Base-by-base conservation (phyloP, 495 filamentous ascomycete species). In the Aspergillus diversus region DNA sequence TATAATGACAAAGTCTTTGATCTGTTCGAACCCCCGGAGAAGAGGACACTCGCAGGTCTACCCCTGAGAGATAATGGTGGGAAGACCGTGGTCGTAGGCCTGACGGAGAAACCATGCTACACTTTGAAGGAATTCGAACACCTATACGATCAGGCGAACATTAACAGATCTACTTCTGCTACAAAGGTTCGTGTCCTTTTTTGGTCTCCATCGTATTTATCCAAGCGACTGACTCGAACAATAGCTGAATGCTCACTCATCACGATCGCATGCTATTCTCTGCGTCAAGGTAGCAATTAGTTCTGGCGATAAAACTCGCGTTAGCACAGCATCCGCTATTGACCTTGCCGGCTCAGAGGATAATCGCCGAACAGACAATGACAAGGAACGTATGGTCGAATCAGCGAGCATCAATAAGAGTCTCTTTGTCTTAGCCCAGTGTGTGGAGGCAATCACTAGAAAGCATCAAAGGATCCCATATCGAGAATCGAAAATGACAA, bases 321-420 rank as follows among this genome's bases (percentile, higher is more conserved):
- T 91, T 58, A 96, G 91, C 75, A 95, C 89, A 4, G 92, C 90
- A 5, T 97, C 92, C 3, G 94, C 93, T 62, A 98, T 99, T 76
- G 95, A 99, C 80, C 83, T 99, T 66, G 95, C 95, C 52, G 95
- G 95, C 9, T 97, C 92, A 12, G 95, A 99, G 74, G 95, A 99
- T 71, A 99, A 99, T 73, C 82, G 95, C 31, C 77, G 95, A 37
- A 99, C 95, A 0, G 93, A 96, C 37, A 99, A 99, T 76, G 92
- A 89, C 63, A 96, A 95, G 75, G 92, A 97, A 70, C 82, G 95
- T 13, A 84, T 99, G 80, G 84, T 96, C 3, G 95, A 99, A 73
- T 97, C 92, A n/a, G 92, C 93, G 3, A 96, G 92, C 71, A 99
- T 99, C 80, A 99, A 99, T 82, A 99, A 97, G 79, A 93, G 89